Percentiles rank a stretch among this genome's conserved stretches.
These are phyloP conservation scores for Fraxinus pennsylvanica DNA, from an alignment of 257 asterid species.

Conservation along the genomic window DNA sequence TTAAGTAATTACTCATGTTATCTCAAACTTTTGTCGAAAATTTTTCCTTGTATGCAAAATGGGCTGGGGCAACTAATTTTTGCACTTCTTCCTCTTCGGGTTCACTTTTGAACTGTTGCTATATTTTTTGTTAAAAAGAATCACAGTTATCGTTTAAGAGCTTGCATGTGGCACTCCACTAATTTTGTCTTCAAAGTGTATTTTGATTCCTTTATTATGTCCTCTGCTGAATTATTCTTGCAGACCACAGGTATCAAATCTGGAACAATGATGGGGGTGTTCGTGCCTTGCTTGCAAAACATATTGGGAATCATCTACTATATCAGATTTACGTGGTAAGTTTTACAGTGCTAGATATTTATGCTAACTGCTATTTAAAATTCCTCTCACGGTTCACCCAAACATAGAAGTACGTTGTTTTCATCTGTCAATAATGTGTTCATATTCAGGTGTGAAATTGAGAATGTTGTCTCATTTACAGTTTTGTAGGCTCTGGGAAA, in stretches of 20 bases:
- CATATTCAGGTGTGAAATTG: background rate
- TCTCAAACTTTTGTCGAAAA: background rate
- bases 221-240: conserved; percentile 12
- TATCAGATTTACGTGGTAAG: conserved; percentile 93
- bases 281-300: conserved; percentile 94
- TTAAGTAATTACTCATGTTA: background rate
- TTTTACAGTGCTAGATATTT: conserved; percentile 20
- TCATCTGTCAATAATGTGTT: background rate
- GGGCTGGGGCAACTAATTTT: background rate
- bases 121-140: background rate
- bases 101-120: background rate
- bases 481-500: background rate
- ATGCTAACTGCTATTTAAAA: conserved; percentile 6
- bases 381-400: conserved; percentile 13
- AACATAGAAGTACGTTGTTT: background rate
- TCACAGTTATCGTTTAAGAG: background rate
- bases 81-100: background rate
- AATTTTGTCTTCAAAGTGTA: background rate
- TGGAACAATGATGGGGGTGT: conserved; percentile 99
- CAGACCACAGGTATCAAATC: conserved; percentile 69
- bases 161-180: background rate
- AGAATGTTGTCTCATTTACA: background rate
- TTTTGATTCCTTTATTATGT: background rate
- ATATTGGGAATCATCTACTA: conserved; percentile 95
- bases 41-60: background rate